Evolutionary conservation across 805 yeast species (phyloP).

Genomic region (Candida manassasensis): DNA sequence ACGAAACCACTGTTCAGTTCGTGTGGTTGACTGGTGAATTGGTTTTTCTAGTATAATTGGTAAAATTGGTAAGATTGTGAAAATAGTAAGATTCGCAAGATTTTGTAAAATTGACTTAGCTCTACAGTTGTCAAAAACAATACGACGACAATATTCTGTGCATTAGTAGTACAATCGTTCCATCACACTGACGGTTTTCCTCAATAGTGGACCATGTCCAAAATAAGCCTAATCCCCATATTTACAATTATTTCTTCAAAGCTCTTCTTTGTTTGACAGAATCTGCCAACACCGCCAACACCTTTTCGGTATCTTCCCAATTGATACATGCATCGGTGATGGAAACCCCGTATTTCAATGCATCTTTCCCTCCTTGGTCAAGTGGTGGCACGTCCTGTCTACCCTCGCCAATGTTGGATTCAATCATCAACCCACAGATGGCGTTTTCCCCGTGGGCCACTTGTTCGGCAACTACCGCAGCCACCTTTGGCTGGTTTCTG

Average conservation of each 20-base stretch:
- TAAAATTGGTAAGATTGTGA: no score
- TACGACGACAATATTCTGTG: no score
- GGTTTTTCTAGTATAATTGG: no score
- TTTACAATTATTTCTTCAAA: slow-evolving; percentile 6
- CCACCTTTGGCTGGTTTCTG: slow-evolving; percentile 90
- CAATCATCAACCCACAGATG: slow-evolving; percentile 95
- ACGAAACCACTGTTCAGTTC: no score
- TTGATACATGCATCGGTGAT: slow-evolving; percentile 97
- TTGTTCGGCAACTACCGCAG: slow-evolving; percentile 73
- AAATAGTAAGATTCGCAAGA: no score
- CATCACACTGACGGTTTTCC: no score
- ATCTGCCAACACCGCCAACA: slow-evolving; percentile 64
- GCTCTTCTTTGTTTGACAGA: slow-evolving; percentile 79
- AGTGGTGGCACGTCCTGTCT: slow-evolving; percentile 82
- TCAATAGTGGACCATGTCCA: no score
- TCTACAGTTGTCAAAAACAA: no score
- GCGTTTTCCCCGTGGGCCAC: slow-evolving; percentile 64
- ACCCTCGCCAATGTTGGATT: slow-evolving; percentile 86
- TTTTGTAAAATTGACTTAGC: no score
- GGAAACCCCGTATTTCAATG: slow-evolving; percentile 84
- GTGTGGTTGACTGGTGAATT: no score
- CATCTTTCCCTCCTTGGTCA: slow-evolving; percentile 61
- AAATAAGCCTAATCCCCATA: no score
- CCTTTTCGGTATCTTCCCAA: slow-evolving; percentile 78
- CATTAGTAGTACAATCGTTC: no score